Conservation (phyloP, 805 yeast species). For the Ogataea pignaliae region DNA sequence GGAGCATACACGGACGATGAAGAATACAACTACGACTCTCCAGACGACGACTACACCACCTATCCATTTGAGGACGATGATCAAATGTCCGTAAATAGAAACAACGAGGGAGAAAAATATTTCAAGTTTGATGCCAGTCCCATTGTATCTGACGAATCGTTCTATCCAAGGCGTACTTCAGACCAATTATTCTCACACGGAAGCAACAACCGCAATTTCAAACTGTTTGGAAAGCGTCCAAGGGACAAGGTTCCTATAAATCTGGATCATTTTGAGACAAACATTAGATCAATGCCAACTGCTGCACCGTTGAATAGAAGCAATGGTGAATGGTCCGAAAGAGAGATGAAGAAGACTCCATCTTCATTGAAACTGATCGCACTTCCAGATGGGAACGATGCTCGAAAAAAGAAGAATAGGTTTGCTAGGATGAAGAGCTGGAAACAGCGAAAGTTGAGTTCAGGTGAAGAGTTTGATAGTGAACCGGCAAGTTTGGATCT, state of each 20-base stretch:
- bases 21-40: too few relatives aligned
- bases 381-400: neutral
- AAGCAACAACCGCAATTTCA: neutral
- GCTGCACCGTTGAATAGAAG: slow-evolving; percentile 18
- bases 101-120: too few relatives aligned
- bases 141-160: neutral
- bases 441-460: neutral
- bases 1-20: too few relatives aligned
- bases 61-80: too few relatives aligned
- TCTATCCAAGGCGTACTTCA: neutral
- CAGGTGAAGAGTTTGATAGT: neutral
- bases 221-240: neutral
- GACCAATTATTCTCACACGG: neutral
- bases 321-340: slow-evolving; percentile 17
- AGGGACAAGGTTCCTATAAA: slow-evolving; percentile 1
- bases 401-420: neutral
- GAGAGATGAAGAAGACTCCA: neutral
- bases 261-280: slow-evolving; percentile 8
- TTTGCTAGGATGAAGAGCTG: neutral
- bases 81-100: too few relatives aligned
- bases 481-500: neutral
- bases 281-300: slow-evolving; percentile 22
- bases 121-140: neutral
- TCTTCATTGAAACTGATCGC: neutral
- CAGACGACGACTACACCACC: too few relatives aligned